Base-by-base conservation (phyloP, 306 rosid species). In the Corylus avellana region DNA sequence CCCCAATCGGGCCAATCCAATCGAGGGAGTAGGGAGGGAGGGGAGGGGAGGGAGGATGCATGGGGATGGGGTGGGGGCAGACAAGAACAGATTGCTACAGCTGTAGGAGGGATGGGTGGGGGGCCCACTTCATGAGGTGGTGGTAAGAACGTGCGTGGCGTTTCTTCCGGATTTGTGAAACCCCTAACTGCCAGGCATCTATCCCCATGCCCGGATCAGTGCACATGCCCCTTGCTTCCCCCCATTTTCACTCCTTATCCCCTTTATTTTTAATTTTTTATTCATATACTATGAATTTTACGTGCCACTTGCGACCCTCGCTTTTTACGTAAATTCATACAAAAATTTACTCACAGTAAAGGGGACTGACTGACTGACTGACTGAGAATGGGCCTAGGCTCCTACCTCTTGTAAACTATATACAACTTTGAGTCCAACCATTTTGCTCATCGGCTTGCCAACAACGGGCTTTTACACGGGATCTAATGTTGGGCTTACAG, bases 41-140 rank as follows among this genome's bases (percentile, higher is more conserved):
- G 63, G 46, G 46, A 6, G 59, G 32, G 2, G 39, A 59, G 37
- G 66, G 62, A 63, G 78, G 25, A 22, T 22, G 25, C 25, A 22
- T 78, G 49, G 63, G 46, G 46, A 6, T 50, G 32, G 2, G 2
- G 73, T 47, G 61, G 64, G 5, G 58, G 81, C 57, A 48, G 85
- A 82, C 85, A 73, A 57, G 29, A 82, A 82, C 85, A 82, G 85
- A 78, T 63, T 35, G 85, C 37, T 72, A 82, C 85, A 73, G 82
- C 82, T 82, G 85, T 73, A 64, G 72, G 16, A 14, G 74, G 66
- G 11, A 12, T 9, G 66, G 16, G 12, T 8, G 62, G 14, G 14
- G 66, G 82, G 84, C 70, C 13, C 84, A 17, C 12, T 12, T 69
- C 72, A 17, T 70, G 72, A 48, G 55, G 77, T 25, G 73, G 61